These are phyloP conservation scores for Sextonia rubra DNA, from an alignment of 164 flowering plant species.

Conservation along the genomic window DNA sequence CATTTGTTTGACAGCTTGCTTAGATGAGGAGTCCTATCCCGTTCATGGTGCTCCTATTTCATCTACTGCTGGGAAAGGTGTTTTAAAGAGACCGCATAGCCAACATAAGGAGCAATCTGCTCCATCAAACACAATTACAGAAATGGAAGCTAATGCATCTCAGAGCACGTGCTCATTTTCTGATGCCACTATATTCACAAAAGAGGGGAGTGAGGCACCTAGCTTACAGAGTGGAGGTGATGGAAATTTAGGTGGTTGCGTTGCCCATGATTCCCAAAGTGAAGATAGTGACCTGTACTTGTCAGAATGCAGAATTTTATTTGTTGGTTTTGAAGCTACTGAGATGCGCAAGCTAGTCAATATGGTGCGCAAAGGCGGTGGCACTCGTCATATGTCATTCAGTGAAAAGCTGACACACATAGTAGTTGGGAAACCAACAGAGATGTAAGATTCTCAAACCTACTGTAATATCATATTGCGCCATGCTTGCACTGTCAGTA, in stretches of 20 bases:
- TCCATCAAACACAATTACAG: slow-evolving; percentile 28
- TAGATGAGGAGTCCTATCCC: slow-evolving; percentile 76
- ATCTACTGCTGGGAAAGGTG: slow-evolving; percentile 29
- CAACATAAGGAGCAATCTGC: slow-evolving; percentile 37
- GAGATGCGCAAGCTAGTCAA: slow-evolving; percentile 72
- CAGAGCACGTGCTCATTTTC: slow-evolving; percentile 40
- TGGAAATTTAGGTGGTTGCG: slow-evolving; percentile 41
- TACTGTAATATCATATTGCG: neutral
- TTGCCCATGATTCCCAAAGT: slow-evolving; percentile 82
- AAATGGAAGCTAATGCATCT: slow-evolving; percentile 49
- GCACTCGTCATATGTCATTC: slow-evolving; percentile 71
- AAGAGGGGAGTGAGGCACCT: slow-evolving; percentile 29
- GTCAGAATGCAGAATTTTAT: slow-evolving; percentile 75
- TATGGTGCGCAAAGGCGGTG: slow-evolving; percentile 87
- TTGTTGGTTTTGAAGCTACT: slow-evolving; percentile 76
- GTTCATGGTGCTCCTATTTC: slow-evolving; percentile 45
- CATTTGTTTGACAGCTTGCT: slow-evolving; percentile 56
- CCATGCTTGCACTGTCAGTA: neutral
- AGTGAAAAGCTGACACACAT: slow-evolving; percentile 81
- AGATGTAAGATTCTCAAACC: slow-evolving; percentile 46
- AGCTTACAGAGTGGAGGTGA: slow-evolving; percentile 30
- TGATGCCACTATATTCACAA: slow-evolving; percentile 27
- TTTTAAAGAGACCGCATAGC: slow-evolving; percentile 21
- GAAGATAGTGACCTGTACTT: slow-evolving; percentile 81
- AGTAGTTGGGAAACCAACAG: slow-evolving; percentile 76